A percentile compares a stretch with the other conserved stretches of the same genome.
These are phyloP conservation scores for Onygena corvina DNA, from an alignment of 2,329 filamentous ascomycete genomes.

Conservation along the genomic window DNA sequence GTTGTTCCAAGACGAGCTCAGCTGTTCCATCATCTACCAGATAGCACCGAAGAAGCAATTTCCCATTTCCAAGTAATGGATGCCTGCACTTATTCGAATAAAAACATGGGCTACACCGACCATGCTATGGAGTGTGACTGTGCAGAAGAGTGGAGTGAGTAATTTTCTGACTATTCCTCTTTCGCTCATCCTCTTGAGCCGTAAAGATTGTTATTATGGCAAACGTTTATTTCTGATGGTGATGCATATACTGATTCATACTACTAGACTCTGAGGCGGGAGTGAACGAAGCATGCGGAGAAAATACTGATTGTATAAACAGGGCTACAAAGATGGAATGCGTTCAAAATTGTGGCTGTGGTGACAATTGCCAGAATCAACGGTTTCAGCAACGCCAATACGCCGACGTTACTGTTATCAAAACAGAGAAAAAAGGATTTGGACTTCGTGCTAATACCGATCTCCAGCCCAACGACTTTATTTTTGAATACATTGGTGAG, in stretches of 20 bases:
- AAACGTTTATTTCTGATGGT: background rate
- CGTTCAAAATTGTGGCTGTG: slow-evolving; percentile 74
- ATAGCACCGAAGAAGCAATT: slow-evolving; percentile 65
- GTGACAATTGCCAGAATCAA: slow-evolving; percentile 79
- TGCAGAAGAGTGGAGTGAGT: slow-evolving; percentile 84
- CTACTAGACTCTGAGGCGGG: slow-evolving; percentile 38
- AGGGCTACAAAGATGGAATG: slow-evolving; percentile 97
- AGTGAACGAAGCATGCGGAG: slow-evolving; percentile 74
- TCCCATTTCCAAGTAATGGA: slow-evolving; percentile 67
- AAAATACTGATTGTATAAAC: slow-evolving; percentile 97
- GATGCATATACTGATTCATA: background rate
- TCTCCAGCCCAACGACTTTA: slow-evolving; percentile 74
- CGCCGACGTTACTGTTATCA: slow-evolving; percentile 85
- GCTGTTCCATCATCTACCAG: slow-evolving; percentile 62
- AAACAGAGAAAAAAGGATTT: slow-evolving; percentile 95
- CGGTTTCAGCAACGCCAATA: slow-evolving; percentile 86
- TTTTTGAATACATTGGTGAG: slow-evolving; percentile 97
- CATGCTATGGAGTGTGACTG: slow-evolving; percentile 94
- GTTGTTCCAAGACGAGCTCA: slow-evolving; percentile 48
- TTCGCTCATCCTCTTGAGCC: slow-evolving; percentile 9
- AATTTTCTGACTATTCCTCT: slow-evolving; percentile 20
- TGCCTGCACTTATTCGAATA: slow-evolving; percentile 82
- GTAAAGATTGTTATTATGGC: background rate
- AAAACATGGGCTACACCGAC: slow-evolving; percentile 80
- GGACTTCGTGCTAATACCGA: slow-evolving; percentile 72